Evolutionary conservation across 2,329 filamentous ascomycete genomes (phyloP), one percentile per base, ranked within the genome.

Genomic region (Exophiala spinifera): DNA sequence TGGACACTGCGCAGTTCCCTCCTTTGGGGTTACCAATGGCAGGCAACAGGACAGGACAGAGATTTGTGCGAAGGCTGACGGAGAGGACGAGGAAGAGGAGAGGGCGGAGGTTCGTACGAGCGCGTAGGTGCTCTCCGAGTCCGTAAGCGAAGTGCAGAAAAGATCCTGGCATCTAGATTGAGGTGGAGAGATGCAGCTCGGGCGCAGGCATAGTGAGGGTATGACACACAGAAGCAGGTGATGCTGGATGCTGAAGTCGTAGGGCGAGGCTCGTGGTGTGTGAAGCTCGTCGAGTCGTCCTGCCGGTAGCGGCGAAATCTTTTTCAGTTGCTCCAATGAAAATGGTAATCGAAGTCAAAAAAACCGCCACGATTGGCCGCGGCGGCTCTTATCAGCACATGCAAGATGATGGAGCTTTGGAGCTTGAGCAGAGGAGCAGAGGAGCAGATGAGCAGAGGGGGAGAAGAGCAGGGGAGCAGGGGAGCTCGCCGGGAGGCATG

Each of bases 341-440:
- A 52, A 43, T 31, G 55, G 57, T 60, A 60, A 60, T 60, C 48
- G 49, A 40, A 45, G 45, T 19, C 46, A 60, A 60, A 60, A 43
- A 39, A 17, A 14, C 20, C 31, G 5, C 15, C 13, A 17, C 49
- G 51, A 60, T 60, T 60, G 57, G 57, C 10, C 23, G 19, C 31
- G 46, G 36, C 28, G 37, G 36, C 46, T 42, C 51, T 60, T 60
- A 60, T 60, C 57, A 60, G 57, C 55, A 57, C 48, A 55, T 60
- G 57, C 54, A 57, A 20, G 11, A 49, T 56, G 56, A 53, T 56
- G 53, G 49, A 56, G 53, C 44, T 44, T n/a, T n/a, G n/a, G 31
- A 56, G 31, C 19, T 28, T 31, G 28, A 53, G n/a, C n/a, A 36
- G 42, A 44, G 25, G 37, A 39, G 28, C 8, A 25, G 11, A 10